Evolutionary conservation across 768 basidiomycete genomes (phyloP).

Genomic region (Leccinum subgranulosum): DNA sequence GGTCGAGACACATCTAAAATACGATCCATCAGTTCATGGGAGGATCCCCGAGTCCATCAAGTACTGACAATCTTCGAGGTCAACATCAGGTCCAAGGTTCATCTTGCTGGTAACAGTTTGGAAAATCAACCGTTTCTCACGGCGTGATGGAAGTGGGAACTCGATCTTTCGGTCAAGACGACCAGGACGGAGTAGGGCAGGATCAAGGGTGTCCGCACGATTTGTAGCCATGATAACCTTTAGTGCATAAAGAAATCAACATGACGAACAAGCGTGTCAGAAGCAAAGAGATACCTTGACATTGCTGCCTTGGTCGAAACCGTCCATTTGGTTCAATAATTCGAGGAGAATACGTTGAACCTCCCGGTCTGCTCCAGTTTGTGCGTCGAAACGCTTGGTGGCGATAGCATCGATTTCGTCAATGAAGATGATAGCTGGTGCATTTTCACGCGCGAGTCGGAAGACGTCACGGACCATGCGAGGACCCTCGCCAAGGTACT

Average conservation of each 20-base stretch:
- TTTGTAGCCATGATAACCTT: constrained; percentile 99
- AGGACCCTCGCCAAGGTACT: constrained; percentile 98
- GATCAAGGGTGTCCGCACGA: constrained; percentile 96
- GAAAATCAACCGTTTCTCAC: constrained; percentile 97
- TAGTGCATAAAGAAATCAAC: neutral
- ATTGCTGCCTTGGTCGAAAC: constrained; percentile 97
- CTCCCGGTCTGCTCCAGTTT: constrained; percentile 98
- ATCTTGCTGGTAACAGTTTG: constrained; percentile 97
- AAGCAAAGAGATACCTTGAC: constrained; percentile 68
- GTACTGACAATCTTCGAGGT: constrained; percentile 91
- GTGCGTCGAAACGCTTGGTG: constrained; percentile 98
- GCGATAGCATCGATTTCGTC: constrained; percentile 99
- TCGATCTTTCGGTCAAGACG: constrained; percentile 98
- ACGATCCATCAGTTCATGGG: constrained; percentile 9
- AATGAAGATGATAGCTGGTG: constrained; percentile 98
- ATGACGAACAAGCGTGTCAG: neutral
- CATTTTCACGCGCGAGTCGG: constrained; percentile 93
- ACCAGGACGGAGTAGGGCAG: constrained; percentile 94
- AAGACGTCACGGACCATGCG: constrained; percentile 99
- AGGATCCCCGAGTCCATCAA: constrained; percentile 1
- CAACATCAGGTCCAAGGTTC: constrained; percentile 97
- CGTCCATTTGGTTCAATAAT: constrained; percentile 98
- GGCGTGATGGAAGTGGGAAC: constrained; percentile 90
- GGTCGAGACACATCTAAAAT: constrained; percentile 89
- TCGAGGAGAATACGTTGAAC: constrained; percentile 98